Evolutionary conservation across 345 rosid species (phyloP).

Genomic region (Bruguiera gymnorhiza): DNA sequence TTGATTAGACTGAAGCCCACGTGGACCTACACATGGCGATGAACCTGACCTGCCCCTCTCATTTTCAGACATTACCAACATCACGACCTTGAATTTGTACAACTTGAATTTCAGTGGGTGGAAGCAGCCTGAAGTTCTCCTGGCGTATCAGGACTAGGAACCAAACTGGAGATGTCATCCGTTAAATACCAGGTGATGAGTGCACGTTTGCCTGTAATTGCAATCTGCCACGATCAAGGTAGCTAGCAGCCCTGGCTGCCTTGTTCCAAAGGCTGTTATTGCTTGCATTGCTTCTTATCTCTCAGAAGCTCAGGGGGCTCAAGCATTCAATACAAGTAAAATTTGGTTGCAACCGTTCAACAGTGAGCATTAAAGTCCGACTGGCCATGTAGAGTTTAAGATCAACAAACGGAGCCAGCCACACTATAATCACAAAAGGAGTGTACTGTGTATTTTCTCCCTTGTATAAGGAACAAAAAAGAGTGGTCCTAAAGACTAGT

Average conservation of each 20-base stretch:
- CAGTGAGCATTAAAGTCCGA: constrained; percentile 48
- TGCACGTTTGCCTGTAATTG: neutral
- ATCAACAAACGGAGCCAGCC: constrained; percentile 47
- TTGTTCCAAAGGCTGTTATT: constrained; percentile 10
- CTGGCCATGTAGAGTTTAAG: constrained; percentile 49
- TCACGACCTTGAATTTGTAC: neutral
- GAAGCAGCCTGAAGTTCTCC: constrained; percentile 4
- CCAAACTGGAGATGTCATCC: constrained; percentile 12
- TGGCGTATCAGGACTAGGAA: constrained; percentile 7
- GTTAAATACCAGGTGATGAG: neutral
- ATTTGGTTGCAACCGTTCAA: constrained; percentile 29
- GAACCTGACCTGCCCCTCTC: too few species aligned
- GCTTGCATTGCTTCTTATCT: neutral
- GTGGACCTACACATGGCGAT: neutral
- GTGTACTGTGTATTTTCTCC: constrained; percentile 34
- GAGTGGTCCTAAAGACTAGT: too few species aligned
- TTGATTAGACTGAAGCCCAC: neutral
- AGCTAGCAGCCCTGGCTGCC: constrained; percentile 4
- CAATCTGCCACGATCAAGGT: constrained; percentile 6
- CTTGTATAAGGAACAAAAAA: constrained; percentile 13
- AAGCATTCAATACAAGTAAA: constrained; percentile 31
- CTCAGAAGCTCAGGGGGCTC: constrained; percentile 43
- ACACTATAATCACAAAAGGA: constrained; percentile 37
- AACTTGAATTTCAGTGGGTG: neutral
- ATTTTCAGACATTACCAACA: neutral